Evolutionary conservation across 306 rosid species (phyloP).

Genomic region (Corylus heterophylla): DNA sequence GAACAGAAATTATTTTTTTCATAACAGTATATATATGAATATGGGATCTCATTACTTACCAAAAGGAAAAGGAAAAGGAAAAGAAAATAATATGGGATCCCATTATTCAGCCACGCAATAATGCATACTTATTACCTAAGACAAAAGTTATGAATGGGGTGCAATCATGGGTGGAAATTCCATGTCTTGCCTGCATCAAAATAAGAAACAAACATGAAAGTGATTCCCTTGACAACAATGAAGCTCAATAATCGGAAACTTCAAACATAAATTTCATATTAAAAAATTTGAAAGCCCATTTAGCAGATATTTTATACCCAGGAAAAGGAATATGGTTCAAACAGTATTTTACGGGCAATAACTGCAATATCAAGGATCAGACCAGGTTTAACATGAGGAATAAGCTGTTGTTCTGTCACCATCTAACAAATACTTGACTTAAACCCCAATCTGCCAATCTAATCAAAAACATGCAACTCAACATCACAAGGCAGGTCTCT

Average conservation of each 20-base stretch:
- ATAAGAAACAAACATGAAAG: conserved; percentile 25
- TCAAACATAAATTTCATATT: neutral
- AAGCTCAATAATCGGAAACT: too few relatives aligned
- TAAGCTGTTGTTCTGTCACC: neutral
- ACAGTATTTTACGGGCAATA: neutral
- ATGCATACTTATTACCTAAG: conserved; percentile 57
- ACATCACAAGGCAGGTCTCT: neutral
- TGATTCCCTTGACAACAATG: conserved; percentile 3
- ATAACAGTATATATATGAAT: neutral
- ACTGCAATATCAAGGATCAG: neutral
- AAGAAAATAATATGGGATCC: neutral
- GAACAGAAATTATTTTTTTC: neutral
- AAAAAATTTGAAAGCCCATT: neutral
- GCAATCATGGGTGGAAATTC: conserved; percentile 24
- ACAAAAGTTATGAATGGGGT: conserved; percentile 70
- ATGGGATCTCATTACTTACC: neutral
- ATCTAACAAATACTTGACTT: neutral
- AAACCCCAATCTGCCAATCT: neutral
- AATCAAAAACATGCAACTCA: neutral
- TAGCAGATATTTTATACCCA: neutral
- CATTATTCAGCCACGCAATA: neutral
- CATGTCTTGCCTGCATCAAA: conserved; percentile 58
- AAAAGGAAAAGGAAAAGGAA: neutral
- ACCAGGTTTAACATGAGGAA: neutral
- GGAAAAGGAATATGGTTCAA: neutral